Base-by-base conservation (phyloP, 2,329 filamentous ascomycete genomes). In the Phoma sp. region DNA sequence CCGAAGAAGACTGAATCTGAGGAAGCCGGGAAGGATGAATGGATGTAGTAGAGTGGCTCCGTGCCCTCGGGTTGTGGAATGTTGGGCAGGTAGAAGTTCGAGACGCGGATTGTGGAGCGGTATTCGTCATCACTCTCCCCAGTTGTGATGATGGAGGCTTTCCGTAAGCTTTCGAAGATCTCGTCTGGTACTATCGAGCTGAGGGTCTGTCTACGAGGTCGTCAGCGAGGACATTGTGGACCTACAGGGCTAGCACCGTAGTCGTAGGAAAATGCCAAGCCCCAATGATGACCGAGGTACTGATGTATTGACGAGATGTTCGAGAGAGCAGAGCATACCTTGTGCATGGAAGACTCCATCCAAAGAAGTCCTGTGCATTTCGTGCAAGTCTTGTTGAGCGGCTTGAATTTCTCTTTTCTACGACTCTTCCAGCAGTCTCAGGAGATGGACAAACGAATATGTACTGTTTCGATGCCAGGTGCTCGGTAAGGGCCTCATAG, bases 1-100 rank as follows among this genome's bases (percentile, higher is more conserved):
- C 64, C 64, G 27, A 64, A 67, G 55, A 67, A 65, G 2, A 67
- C 62, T 4, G 64, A 55, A 36, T 65, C 60, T 22, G 64, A 54
- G 1, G 62, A 51, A 4, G 60, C 59, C 4, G 64, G 64, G 30
- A 62, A 67, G 4, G 64, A 60, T 1, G 62, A 67, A 36, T 67
- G 64, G 32, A 67, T 57, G 33, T 67, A 67, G 53, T 64, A 65
- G 0, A 61, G 55, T 9, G 59, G 52, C 2, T 50, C 5, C 9
- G 44, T 24, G 30, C 52, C 2, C 4, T 56, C 32, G 13, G 23
- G 44, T 7, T 32, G 32, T 10, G 50, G 30, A 11, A 49, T 10
- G 8, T 46, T 44, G 13, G 59, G 58, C 4, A 65, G 59, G 36
- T 67, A 67, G 24, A 67, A 57, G 53, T 65, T 59, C 22, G 64